Percentiles rank a stretch among this genome's conserved stretches.
These are phyloP conservation scores for Penicillium angulare DNA, from an alignment of 495 filamentous ascomycete species.

Conservation along the genomic window DNA sequence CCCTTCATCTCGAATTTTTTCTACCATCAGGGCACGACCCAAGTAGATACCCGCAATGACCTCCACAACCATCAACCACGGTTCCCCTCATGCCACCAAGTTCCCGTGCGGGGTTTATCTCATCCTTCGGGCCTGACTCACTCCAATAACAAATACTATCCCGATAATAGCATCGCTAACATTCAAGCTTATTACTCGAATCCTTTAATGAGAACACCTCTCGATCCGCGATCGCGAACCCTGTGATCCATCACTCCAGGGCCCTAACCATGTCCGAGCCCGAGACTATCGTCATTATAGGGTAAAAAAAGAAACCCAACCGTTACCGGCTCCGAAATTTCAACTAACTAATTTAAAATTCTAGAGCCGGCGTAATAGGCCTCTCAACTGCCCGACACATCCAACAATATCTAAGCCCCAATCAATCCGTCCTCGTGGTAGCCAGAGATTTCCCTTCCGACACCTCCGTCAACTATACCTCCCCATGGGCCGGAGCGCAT, in stretches of 20 bases:
- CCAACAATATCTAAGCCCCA: slow-evolving; percentile 37
- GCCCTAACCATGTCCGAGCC: slow-evolving; percentile 20
- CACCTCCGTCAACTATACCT: slow-evolving; percentile 60
- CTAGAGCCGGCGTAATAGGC: slow-evolving; percentile 59
- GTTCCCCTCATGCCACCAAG: too few species aligned
- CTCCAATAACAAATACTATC: not conserved
- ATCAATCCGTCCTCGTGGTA: slow-evolving; percentile 49
- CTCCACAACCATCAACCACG: too few species aligned
- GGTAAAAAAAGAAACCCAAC: slow-evolving; percentile 22
- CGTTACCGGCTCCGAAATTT: not conserved
- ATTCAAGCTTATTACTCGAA: not conserved
- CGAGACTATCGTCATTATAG: slow-evolving; percentile 46
- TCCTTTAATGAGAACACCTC: too few species aligned
- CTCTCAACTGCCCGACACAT: slow-evolving; percentile 52
- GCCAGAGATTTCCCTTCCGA: slow-evolving; percentile 55
- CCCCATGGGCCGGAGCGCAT: slow-evolving; percentile 65
- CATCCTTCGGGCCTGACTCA: not conserved
- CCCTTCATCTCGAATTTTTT: not conserved
- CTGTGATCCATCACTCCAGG: not conserved
- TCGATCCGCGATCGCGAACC: too few species aligned
- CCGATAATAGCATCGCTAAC: not conserved
- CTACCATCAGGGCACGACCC: too few species aligned
- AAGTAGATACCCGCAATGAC: too few species aligned
- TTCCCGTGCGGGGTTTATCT: not conserved
- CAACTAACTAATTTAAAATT: slow-evolving; percentile 12